Conservation (phyloP, 306 rosid species). For the Cucurbita argyrosperma region DNA sequence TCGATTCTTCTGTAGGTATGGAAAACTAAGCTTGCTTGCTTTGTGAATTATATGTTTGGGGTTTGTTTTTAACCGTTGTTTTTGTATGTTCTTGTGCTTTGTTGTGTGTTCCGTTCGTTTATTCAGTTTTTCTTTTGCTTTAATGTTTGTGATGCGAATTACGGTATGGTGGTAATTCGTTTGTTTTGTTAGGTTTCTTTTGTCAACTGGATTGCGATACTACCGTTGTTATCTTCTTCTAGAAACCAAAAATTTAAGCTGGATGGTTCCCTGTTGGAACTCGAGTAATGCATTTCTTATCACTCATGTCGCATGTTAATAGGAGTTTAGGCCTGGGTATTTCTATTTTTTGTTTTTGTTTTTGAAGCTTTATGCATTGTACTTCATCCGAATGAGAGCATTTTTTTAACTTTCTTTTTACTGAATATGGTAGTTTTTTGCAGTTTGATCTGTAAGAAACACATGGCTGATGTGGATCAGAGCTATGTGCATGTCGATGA, state of each 20-base stretch:
- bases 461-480: constrained; percentile 62
- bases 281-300: neutral
- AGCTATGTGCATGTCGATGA: constrained; percentile 19
- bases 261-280: neutral
- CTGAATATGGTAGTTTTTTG: neutral
- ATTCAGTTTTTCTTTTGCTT: too few relatives aligned
- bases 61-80: neutral
- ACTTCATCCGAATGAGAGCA: neutral
- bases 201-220: neutral
- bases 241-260: neutral
- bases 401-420: neutral
- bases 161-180: neutral
- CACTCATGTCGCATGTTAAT: neutral
- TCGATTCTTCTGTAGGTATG: constrained; percentile 21
- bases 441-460: constrained; percentile 1
- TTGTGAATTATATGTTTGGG: neutral
- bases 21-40: neutral
- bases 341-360: neutral
- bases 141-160: neutral
- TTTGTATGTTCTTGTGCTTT: neutral
- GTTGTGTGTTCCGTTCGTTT: neutral
- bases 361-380: neutral
- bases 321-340: neutral
- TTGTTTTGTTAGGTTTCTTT: neutral
- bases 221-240: neutral